Base-by-base conservation (phyloP, 257 asterid genomes). In the Dorcoceras hygrometricum region DNA sequence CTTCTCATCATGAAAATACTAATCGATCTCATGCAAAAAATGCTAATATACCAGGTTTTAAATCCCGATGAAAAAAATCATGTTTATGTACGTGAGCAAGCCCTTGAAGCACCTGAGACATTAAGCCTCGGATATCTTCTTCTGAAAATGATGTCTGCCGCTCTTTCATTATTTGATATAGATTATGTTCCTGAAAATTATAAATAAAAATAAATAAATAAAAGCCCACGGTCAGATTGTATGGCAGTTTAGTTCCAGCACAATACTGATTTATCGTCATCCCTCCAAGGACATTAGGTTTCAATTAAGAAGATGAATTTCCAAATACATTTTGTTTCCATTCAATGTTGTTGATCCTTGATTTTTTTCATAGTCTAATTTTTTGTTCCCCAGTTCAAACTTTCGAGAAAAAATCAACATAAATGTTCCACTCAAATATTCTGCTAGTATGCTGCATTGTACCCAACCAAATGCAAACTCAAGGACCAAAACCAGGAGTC, bases 31-130 rank as follows among this genome's bases (percentile, higher is more conserved):
- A 25, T 18, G 57, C 20, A 25, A 68, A 63, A 39, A 66, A 65
- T 31, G 43, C 66, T 25, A 58, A 24, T 39, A 65, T 93, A 93
- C 99, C 99, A 71, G 99, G 99, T 82, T 93, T 93, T 48, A 93
- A 73, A 80, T 93, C 99, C 73, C 99, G 87, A 57, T 93, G 99
- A 75, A 90, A 88, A 78, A 84, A 88, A 71, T 90, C 95, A 54
- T 82, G 83, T 80, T 82, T 78, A 71, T 93, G 99, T 80, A 93
- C 91, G 64, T 89, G 80, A n/a, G 81, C 73, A 28, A 93, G 97
- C 72, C 99, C 97, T 73, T 84, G 91, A 81, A 93, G 79, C 83
- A 93, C 82, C 83, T 90, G 99, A 74, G 86, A 81, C 91, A 88
- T 83, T 76, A 90, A 81, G 51, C 80, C 84, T 54, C 95, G 87